Conservation (phyloP, 129 eudicot species). For the Lactuca sativa region DNA sequence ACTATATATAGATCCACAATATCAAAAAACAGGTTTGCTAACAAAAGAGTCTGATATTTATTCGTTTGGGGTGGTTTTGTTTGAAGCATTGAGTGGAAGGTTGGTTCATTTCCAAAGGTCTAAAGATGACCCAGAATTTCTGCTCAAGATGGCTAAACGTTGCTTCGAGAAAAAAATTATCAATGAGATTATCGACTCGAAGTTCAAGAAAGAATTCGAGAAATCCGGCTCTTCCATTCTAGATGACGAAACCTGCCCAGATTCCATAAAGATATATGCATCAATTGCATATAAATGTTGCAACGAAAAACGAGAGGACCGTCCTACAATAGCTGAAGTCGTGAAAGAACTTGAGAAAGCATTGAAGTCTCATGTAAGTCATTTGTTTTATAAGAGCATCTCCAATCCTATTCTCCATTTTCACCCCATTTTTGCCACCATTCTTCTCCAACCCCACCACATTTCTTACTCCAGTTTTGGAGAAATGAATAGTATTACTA, state of each 20-base stretch:
- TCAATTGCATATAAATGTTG: constrained; percentile 28
- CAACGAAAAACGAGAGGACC: constrained; percentile 23
- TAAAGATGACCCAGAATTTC: constrained; percentile 26
- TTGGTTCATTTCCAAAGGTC: constrained; percentile 12
- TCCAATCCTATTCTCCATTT: too few relatives aligned
- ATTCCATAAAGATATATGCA: constrained; percentile 21
- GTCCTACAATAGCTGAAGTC: constrained; percentile 14
- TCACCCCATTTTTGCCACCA: too few relatives aligned
- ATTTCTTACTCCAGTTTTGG: too few relatives aligned
- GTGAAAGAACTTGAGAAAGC: constrained; percentile 24
- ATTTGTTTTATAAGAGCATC: too few relatives aligned
- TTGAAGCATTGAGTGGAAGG: constrained; percentile 30
- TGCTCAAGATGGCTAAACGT: constrained; percentile 27
- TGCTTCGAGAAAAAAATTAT: constrained; percentile 21
- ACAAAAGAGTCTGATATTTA: constrained; percentile 37
- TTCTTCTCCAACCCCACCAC: too few relatives aligned
- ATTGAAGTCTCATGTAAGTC: constrained; percentile 21
- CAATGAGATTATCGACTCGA: constrained; percentile 15
- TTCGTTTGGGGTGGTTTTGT: constrained; percentile 35
- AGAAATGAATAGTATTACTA: too few relatives aligned
- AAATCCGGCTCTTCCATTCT: neutral
- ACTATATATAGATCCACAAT: constrained; percentile 33
- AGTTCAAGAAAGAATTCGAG: constrained; percentile 16
- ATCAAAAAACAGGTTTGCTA: constrained; percentile 24
- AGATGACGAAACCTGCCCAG: constrained; percentile 11